A percentile compares a stretch with the other conserved stretches of the same genome.
Evolutionary conservation across 1,284 basidiomycete species (phyloP).

Genomic region (Leccinum glutinopallens): DNA sequence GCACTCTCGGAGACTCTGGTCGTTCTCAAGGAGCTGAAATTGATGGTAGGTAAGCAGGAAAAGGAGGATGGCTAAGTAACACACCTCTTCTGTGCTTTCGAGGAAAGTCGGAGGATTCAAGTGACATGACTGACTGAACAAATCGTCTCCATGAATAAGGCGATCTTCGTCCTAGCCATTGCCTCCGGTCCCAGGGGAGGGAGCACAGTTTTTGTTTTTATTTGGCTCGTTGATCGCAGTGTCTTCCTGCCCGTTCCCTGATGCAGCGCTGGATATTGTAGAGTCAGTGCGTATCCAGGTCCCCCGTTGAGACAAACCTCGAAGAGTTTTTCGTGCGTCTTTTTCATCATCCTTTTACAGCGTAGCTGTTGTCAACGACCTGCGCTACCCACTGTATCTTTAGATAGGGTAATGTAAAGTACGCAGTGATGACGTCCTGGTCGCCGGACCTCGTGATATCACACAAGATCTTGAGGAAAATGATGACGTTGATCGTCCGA

Average conservation of each 20-base stretch:
- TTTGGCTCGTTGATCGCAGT: background rate
- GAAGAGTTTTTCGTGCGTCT: background rate
- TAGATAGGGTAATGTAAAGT: constrained; percentile 31
- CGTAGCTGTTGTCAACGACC: constrained; percentile 30
- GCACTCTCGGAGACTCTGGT: constrained; percentile 44
- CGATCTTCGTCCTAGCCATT: background rate
- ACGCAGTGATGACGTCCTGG: constrained; percentile 17
- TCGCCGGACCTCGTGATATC: constrained; percentile 17
- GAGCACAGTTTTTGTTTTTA: background rate
- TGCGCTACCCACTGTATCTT: constrained; percentile 40
- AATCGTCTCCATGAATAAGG: too few relatives aligned
- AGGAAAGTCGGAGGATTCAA: too few relatives aligned
- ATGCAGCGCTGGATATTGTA: background rate
- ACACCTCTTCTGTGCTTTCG: too few relatives aligned
- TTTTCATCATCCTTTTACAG: background rate
- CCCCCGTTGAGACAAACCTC: background rate
- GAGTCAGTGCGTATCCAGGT: background rate
- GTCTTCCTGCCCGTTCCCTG: background rate
- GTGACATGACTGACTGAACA: too few relatives aligned
- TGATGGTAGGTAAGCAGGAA: background rate
- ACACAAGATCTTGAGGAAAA: constrained; percentile 26
- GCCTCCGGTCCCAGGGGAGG: background rate
- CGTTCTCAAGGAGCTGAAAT: constrained; percentile 61
- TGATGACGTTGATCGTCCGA: constrained; percentile 27
- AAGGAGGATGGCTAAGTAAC: too few relatives aligned